These are phyloP conservation scores for Lactarius hengduanensis DNA, from an alignment of 768 basidiomycete species.

Conservation along the genomic window DNA sequence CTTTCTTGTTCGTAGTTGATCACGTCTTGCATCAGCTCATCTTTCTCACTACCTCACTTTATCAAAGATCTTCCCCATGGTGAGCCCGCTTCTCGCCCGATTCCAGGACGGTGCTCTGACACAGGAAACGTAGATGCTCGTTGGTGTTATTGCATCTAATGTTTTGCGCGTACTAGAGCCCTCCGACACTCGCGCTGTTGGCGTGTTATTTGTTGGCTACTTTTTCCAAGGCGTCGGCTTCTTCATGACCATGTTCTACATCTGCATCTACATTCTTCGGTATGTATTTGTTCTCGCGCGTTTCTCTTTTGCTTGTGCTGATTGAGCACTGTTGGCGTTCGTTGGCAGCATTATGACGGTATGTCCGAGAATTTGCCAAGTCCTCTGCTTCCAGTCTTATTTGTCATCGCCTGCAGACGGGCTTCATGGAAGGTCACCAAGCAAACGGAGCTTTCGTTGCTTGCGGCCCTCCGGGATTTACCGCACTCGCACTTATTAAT, in stretches of 20 bases:
- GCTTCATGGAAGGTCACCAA: constrained; percentile 48
- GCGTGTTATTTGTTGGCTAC: constrained; percentile 45
- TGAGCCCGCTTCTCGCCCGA: constrained; percentile 17
- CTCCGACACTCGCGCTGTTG: constrained; percentile 39
- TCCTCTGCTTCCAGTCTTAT: not conserved
- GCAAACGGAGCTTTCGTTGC: constrained; percentile 50
- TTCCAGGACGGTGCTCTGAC: constrained; percentile 10
- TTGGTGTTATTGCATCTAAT: constrained; percentile 48
- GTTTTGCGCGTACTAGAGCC: constrained; percentile 41
- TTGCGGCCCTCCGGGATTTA: constrained; percentile 50
- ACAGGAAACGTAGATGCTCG: constrained; percentile 41
- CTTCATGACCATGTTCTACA: constrained; percentile 52
- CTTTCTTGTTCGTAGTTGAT: constrained; percentile 37
- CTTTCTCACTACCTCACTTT: not conserved
- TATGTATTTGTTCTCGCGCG: constrained; percentile 29
- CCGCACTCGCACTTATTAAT: constrained; percentile 47
- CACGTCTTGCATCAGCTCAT: not conserved
- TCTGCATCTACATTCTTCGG: constrained; percentile 50
- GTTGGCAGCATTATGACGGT: constrained; percentile 43
- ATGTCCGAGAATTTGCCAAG: constrained; percentile 14
- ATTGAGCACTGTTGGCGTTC: not conserved
- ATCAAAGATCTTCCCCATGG: constrained; percentile 38
- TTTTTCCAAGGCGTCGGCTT: constrained; percentile 51
- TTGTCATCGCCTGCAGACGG: constrained; percentile 37
- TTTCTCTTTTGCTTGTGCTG: not conserved